phyloP scores from a whole-genome alignment of 345 rosid genomes.

The Pelargonium nanum region DNA sequence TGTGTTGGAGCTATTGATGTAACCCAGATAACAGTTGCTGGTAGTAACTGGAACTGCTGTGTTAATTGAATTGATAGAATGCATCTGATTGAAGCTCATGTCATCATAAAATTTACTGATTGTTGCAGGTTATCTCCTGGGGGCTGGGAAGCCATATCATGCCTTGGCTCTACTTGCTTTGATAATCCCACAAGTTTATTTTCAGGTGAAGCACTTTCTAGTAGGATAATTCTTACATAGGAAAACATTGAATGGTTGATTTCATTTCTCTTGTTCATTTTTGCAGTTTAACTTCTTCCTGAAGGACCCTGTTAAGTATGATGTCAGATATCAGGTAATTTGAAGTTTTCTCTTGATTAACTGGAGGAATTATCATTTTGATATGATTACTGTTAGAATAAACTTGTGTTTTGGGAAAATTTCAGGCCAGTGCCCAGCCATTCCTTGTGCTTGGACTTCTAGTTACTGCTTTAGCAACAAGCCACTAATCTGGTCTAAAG shows the following conservation, averaged over 20 bases:
- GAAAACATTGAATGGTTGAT: too few relatives aligned
- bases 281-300: conserved; percentile 84
- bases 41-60: conserved; percentile 25
- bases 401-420: background rate
- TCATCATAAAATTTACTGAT: conserved; percentile 1
- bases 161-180: conserved; percentile 74
- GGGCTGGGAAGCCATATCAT: conserved; percentile 80
- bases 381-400: too few relatives aligned
- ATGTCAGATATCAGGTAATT: conserved; percentile 88
- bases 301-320: conserved; percentile 89
- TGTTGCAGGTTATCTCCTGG: conserved; percentile 74
- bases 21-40: conserved; percentile 87
- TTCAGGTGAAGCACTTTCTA: conserved; percentile 52
- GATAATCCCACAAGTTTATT: conserved; percentile 69
- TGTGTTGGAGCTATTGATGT: conserved; percentile 96
- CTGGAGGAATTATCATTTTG: too few relatives aligned
- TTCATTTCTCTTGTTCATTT: background rate
- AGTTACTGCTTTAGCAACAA: conserved; percentile 89
- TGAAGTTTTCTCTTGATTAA: background rate
- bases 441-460: conserved; percentile 81
- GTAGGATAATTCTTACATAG: background rate
- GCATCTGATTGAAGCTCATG: background rate
- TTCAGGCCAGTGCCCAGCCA: conserved; percentile 95
- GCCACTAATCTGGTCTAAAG: conserved; percentile 54
- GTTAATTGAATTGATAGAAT: background rate